Conservation (phyloP, 2,329 filamentous ascomycete genomes). For the Ceratocystis lukuohia region DNA sequence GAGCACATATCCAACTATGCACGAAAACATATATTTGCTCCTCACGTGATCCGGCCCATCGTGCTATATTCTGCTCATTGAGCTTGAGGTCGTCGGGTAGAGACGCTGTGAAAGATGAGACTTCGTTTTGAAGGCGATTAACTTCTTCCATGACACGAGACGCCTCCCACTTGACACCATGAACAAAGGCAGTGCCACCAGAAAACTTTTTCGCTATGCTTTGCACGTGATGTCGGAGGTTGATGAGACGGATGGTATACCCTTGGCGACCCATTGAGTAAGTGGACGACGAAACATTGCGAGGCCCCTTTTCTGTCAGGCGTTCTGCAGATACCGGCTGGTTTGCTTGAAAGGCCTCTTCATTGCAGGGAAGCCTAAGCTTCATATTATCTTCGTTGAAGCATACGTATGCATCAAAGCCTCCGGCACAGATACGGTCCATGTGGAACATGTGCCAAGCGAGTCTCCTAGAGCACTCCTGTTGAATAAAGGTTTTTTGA, state of each 20-base stretch:
- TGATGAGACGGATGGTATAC: slow-evolving; percentile 28
- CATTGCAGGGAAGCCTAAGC: slow-evolving; percentile 28
- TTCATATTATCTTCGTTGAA: slow-evolving; percentile 29
- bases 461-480: slow-evolving; percentile 28
- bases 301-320: slow-evolving; percentile 21
- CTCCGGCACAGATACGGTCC: slow-evolving; percentile 29
- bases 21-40: slow-evolving; percentile 29
- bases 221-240: slow-evolving; percentile 29
- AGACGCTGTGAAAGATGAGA: slow-evolving; percentile 28
- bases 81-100: slow-evolving; percentile 27
- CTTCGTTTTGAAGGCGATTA: slow-evolving; percentile 28
- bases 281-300: slow-evolving; percentile 13
- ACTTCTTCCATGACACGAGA: slow-evolving; percentile 30
- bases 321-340: slow-evolving; percentile 25
- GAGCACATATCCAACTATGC: slow-evolving; percentile 27
- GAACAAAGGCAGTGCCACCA: slow-evolving; percentile 17
- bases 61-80: slow-evolving; percentile 27
- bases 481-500: slow-evolving; percentile 26
- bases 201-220: slow-evolving; percentile 21
- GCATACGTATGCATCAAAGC: slow-evolving; percentile 31
- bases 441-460: slow-evolving; percentile 31
- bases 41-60: slow-evolving; percentile 26
- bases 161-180: slow-evolving; percentile 23
- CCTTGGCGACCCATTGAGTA: slow-evolving; percentile 26
- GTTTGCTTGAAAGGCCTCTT: slow-evolving; percentile 27